phyloP scores from a whole-genome alignment of 768 basidiomycete genomes.

The Grammothele lineata region DNA sequence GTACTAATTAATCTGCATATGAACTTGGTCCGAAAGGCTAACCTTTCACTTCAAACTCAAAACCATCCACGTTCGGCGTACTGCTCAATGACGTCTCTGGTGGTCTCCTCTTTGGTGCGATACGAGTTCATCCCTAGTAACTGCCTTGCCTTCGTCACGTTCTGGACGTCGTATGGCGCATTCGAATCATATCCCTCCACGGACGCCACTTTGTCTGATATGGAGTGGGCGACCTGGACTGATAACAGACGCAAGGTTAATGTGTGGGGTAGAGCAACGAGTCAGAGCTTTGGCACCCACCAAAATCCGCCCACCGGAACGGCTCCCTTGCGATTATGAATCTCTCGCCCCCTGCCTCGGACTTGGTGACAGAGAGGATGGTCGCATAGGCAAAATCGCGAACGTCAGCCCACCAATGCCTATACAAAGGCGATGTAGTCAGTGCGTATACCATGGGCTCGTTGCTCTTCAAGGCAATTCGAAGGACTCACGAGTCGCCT shows the following conservation, averaged over 20 bases:
- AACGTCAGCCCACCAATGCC: slow-evolving; percentile 27
- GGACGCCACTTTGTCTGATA: not conserved
- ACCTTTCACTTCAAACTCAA: too few species aligned
- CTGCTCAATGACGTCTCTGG: slow-evolving; percentile 36
- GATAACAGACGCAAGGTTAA: not conserved
- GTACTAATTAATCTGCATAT: too few species aligned
- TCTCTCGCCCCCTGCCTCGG: slow-evolving; percentile 32
- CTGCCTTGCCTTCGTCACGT: slow-evolving; percentile 32
- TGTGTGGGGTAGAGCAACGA: not conserved
- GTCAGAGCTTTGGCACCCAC: not conserved
- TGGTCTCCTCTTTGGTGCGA: slow-evolving; percentile 33
- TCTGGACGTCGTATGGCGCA: not conserved
- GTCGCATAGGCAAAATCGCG: slow-evolving; percentile 30
- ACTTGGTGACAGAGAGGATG: slow-evolving; percentile 21
- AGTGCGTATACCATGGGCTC: too few species aligned
- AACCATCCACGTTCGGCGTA: not conserved
- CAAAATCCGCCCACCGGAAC: slow-evolving; percentile 10
- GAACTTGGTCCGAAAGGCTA: too few species aligned
- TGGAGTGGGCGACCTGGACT: too few species aligned
- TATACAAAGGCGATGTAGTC: too few species aligned
- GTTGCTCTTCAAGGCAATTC: too few species aligned
- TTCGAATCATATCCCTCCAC: not conserved
- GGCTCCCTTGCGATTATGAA: slow-evolving; percentile 27
- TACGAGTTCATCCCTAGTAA: slow-evolving; percentile 40
- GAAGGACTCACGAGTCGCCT: too few species aligned